phyloP scores from a whole-genome alignment of 805 yeast genomes.

The Suhomyces faveliae region DNA sequence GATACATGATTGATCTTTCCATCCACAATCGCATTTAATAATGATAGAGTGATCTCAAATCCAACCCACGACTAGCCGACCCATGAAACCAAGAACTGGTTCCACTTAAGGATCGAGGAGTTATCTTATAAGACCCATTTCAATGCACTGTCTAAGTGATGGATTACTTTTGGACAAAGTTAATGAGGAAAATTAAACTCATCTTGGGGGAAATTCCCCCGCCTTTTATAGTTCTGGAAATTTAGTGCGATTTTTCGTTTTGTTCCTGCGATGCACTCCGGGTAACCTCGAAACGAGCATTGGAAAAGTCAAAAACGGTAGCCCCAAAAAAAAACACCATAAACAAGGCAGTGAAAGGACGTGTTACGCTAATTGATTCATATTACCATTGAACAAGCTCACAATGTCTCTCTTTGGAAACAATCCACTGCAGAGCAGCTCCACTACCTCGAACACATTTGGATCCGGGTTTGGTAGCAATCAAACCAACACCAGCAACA shows the following conservation, averaged over 20 bases:
- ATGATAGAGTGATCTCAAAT: conserved; percentile 21
- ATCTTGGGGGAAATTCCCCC: background rate
- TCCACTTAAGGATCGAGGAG: conserved; percentile 13
- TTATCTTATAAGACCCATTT: conserved; percentile 21
- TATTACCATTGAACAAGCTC: background rate
- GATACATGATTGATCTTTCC: conserved; percentile 42
- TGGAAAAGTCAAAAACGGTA: background rate
- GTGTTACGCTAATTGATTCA: background rate
- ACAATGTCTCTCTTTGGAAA: conserved; percentile 11
- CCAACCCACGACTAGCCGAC: conserved; percentile 9
- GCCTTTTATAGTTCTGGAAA: conserved; percentile 7
- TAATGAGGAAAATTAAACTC: conserved; percentile 23
- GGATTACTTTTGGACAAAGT: conserved; percentile 72
- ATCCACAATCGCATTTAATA: conserved; percentile 44
- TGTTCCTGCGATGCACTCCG: conserved; percentile 7
- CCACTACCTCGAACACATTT: conserved; percentile 5
- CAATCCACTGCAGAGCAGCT: conserved; percentile 4
- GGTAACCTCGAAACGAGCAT: conserved; percentile 9
- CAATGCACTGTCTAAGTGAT: conserved; percentile 68
- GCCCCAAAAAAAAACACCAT: conserved; percentile 4
- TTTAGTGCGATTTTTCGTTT: background rate
- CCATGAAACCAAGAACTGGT: conserved; percentile 33
- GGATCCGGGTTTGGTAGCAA: conserved; percentile 5
- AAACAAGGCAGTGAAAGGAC: background rate
- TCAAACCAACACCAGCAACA: conserved; percentile 5